Percentiles rank a stretch among this genome's conserved stretches.
Evolutionary conservation across 225 moss, liverwort and hornwort species (phyloP).

Genomic region (Pseudoscleropodium purum): DNA sequence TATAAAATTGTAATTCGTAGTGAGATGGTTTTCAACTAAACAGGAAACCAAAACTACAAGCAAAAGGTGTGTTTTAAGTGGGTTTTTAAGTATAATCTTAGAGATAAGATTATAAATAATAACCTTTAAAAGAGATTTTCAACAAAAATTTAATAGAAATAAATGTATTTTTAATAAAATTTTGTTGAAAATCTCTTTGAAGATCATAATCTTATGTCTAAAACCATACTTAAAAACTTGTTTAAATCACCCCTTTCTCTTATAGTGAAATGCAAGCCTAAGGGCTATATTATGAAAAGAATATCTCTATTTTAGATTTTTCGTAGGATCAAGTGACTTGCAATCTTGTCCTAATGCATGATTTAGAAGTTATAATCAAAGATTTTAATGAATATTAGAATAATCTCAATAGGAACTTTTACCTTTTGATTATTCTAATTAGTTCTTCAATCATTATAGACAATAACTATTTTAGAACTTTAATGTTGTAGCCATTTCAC

Average conservation of each 20-base stretch:
- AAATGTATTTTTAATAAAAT: no score
- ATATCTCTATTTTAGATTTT: background rate
- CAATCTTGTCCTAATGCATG: background rate
- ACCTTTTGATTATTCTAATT: fast-evolving
- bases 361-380: background rate
- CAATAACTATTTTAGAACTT: background rate
- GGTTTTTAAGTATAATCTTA: no score
- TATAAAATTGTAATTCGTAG: background rate
- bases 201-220: no score
- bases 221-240: no score
- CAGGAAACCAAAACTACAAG: background rate
- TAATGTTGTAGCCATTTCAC: background rate
- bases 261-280: background rate
- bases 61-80: no score
- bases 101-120: no score
- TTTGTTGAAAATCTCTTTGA: no score
- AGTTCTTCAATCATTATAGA: background rate
- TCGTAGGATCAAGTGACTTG: background rate
- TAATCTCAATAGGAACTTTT: background rate
- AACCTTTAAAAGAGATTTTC: no score
- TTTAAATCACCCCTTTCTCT: no score
- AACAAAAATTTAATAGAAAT: no score
- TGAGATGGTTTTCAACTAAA: fast-evolving
- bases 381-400: background rate
- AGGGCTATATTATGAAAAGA: background rate